These are phyloP conservation scores for Candida alai DNA, from an alignment of 805 yeast species.

Conservation along the genomic window DNA sequence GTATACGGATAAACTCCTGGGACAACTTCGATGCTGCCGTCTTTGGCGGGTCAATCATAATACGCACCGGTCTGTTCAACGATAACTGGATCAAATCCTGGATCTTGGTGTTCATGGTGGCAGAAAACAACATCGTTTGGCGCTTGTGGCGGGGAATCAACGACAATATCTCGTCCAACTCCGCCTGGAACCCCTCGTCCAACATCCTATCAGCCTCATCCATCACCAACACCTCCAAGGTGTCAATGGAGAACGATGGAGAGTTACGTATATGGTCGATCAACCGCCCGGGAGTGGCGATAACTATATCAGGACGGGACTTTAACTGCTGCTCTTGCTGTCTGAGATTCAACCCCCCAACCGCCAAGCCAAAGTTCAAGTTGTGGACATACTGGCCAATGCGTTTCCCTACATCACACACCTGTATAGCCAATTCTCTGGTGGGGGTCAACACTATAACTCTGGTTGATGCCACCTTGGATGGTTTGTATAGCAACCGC, in stretches of 20 bases:
- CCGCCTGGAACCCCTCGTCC: constrained; percentile 98
- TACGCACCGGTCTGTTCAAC: constrained; percentile 83
- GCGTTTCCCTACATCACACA: constrained; percentile 86
- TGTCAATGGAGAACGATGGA: constrained; percentile 84
- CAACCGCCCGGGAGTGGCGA: constrained; percentile 98
- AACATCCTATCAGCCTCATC: constrained; percentile 99
- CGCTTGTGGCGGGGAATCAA: constrained; percentile 80
- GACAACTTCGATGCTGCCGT: constrained; percentile 86
- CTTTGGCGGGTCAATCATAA: constrained; percentile 96
- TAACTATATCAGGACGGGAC: constrained; percentile 89
- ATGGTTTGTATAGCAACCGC: constrained; percentile 84
- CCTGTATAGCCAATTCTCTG: constrained; percentile 96
- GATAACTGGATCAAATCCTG: constrained; percentile 85
- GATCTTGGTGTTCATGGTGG: constrained; percentile 95
- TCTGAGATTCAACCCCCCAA: constrained; percentile 94
- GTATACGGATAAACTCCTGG: constrained; percentile 92
- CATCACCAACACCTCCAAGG: constrained; percentile 85
- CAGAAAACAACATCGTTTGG: constrained; percentile 92
- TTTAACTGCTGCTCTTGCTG: constrained; percentile 94
- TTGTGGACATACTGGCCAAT: constrained; percentile 73
- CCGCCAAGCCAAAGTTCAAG: constrained; percentile 88
- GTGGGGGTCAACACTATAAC: constrained; percentile 93
- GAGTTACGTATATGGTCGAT: constrained; percentile 96
- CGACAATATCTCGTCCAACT: constrained; percentile 83
- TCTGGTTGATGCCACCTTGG: constrained; percentile 80